phyloP scores from a whole-genome alignment of 2,329 filamentous ascomycete species.

The Ophiostoma australiae region DNA sequence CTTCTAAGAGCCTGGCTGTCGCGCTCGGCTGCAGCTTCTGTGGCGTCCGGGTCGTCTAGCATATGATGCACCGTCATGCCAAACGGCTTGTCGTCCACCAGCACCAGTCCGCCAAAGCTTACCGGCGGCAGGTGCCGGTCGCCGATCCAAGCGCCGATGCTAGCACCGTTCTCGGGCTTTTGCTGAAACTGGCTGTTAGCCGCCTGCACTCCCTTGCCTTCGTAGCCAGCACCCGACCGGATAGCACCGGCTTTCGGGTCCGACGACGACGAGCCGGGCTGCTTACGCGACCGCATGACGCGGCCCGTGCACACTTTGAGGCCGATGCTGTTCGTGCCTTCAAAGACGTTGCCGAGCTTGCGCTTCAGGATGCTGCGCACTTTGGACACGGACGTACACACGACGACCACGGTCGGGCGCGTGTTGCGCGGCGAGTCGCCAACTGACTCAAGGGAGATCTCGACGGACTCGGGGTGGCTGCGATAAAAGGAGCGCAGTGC shows the following conservation, averaged over 20 bases:
- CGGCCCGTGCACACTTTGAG: constrained; percentile 33
- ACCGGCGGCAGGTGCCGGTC: constrained; percentile 84
- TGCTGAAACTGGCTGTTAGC: constrained; percentile 74
- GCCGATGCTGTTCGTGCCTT: constrained; percentile 46
- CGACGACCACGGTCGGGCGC: constrained; percentile 68
- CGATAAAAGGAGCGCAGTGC: constrained; percentile 66
- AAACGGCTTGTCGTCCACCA: constrained; percentile 78
- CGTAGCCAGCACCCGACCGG: constrained; percentile 29
- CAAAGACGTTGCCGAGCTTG: constrained; percentile 61
- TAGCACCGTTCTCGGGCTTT: constrained; percentile 76
- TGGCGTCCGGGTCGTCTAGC: constrained; percentile 65
- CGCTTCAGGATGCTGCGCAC: constrained; percentile 67
- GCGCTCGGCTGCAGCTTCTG: constrained; percentile 25
- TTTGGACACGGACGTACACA: constrained; percentile 69
- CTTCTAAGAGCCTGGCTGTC: constrained; percentile 28
- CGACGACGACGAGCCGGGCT: background rate
- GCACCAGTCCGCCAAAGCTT: constrained; percentile 80
- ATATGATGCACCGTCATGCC: constrained; percentile 98
- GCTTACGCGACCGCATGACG: constrained; percentile 27
- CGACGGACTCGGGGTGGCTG: constrained; percentile 69
- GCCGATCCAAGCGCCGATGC: constrained; percentile 84
- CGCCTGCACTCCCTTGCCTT: constrained; percentile 35
- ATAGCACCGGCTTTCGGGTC: background rate
- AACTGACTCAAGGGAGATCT: constrained; percentile 71
- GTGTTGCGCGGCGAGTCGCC: constrained; percentile 63